A percentile compares a stretch with the other conserved stretches of the same genome.
Conservation (phyloP, 2,329 filamentous ascomycete genomes). For the Neophaeococcomyces aloes region DNA sequence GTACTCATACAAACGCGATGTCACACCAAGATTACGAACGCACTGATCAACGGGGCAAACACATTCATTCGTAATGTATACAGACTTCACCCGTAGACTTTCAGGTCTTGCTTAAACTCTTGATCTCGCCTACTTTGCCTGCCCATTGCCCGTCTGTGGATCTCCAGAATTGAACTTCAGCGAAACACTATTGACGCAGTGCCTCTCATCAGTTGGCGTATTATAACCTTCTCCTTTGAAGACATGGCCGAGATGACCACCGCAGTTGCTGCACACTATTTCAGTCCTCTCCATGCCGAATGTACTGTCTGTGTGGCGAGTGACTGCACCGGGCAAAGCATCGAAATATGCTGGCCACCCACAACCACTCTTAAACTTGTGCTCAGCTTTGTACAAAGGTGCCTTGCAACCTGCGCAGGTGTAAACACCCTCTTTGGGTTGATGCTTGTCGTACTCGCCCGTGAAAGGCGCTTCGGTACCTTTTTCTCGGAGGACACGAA, state of each 20-base stretch:
- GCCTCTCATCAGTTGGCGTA: constrained; percentile 86
- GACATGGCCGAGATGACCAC: constrained; percentile 81
- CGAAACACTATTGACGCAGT: constrained; percentile 92
- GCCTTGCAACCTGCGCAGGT: constrained; percentile 75
- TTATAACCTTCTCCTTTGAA: constrained; percentile 79
- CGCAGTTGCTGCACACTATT: constrained; percentile 90
- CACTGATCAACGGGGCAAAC: too few relatives aligned
- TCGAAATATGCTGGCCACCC: constrained; percentile 99
- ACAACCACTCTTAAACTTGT: constrained; percentile 94
- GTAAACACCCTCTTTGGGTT: constrained; percentile 66
- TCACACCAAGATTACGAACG: too few relatives aligned
- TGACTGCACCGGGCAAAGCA: constrained; percentile 81
- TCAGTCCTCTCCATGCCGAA: constrained; percentile 81
- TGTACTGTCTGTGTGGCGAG: constrained; percentile 62
- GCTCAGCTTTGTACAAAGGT: constrained; percentile 81
- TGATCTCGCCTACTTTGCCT: constrained; percentile 13
- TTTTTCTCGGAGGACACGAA: constrained; percentile 82
- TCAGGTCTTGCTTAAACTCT: not conserved
- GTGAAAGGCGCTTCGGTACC: constrained; percentile 75
- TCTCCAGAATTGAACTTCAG: constrained; percentile 69
- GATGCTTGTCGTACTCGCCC: constrained; percentile 81
- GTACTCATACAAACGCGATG: too few relatives aligned
- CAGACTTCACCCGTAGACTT: too few relatives aligned
- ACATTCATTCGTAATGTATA: too few relatives aligned
- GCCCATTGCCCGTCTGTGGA: constrained; percentile 22